Evolutionary conservation across 805 yeast species (phyloP).

Genomic region (Saturnispora sekii): DNA sequence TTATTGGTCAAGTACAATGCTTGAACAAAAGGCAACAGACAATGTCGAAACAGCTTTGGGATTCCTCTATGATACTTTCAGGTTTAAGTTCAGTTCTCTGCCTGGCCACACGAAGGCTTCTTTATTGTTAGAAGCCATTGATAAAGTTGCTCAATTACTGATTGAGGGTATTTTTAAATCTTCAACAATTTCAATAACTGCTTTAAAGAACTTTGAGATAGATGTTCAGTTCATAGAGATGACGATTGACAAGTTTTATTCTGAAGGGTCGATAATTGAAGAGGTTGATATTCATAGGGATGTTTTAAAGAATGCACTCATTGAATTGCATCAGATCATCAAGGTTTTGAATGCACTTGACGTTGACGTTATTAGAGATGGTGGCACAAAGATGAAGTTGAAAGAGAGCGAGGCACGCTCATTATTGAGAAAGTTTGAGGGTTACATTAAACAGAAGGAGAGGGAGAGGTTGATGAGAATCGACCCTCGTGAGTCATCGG

Average conservation of each 20-base stretch:
- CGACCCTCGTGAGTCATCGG: not conserved
- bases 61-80: conserved; percentile 75
- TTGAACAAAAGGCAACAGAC: conserved; percentile 2
- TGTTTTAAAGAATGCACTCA: conserved; percentile 41
- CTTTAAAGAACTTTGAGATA: conserved; percentile 62
- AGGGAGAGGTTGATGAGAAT: conserved; percentile 7
- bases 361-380: conserved; percentile 43
- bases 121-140: conserved; percentile 80
- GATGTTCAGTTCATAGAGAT: conserved; percentile 73
- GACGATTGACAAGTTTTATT: conserved; percentile 8
- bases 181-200: conserved; percentile 49
- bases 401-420: conserved; percentile 60
- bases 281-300: conserved; percentile 12
- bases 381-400: conserved; percentile 8
- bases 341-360: conserved; percentile 58
- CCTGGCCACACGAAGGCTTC: conserved; percentile 71
- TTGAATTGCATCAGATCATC: conserved; percentile 72
- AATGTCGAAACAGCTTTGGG: conserved; percentile 22
- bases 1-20: conserved; percentile 4
- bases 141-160: conserved; percentile 67
- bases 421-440: conserved; percentile 46
- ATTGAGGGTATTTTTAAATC: conserved; percentile 46
- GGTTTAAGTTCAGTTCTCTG: conserved; percentile 71
- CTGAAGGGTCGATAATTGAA: conserved; percentile 2
- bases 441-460: conserved; percentile 16